Percentiles rank a stretch among this genome's conserved stretches.
Evolutionary conservation across 208 protist genomes (phyloP).

Genomic region (Angomonas ambiguus): DNA sequence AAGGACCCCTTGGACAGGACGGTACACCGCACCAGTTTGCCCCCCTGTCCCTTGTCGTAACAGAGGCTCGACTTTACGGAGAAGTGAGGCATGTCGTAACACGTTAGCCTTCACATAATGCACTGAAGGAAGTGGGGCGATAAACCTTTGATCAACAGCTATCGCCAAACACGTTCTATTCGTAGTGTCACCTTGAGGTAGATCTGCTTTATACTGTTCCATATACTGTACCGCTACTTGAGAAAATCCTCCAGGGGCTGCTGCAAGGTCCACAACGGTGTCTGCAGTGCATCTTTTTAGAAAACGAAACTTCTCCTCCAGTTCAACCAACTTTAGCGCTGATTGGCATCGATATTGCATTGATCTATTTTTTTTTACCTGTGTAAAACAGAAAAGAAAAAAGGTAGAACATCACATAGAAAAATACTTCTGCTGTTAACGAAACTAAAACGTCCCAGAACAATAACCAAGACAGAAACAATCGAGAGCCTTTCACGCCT

Average conservation of each 20-base stretch:
- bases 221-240: conserved; percentile 64
- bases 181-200: background rate
- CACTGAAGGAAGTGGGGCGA: conserved; percentile 37
- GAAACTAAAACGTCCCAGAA: background rate
- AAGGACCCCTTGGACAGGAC: conserved; percentile 39
- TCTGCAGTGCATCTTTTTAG: conserved; percentile 20
- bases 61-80: conserved; percentile 15
- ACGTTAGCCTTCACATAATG: conserved; percentile 39
- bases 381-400: conserved; percentile 8
- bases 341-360: conserved; percentile 54
- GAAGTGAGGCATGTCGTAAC: conserved; percentile 30
- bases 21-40: background rate
- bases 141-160: conserved; percentile 49
- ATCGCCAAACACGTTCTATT: conserved; percentile 65
- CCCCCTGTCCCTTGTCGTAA: background rate
- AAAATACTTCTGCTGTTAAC: conserved; percentile 5
- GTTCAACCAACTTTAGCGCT: conserved; percentile 55
- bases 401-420: conserved; percentile 8
- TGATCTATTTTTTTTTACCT: no score
- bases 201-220: background rate
- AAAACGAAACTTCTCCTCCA: conserved; percentile 41
- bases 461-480: background rate
- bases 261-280: conserved; percentile 67
- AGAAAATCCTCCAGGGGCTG: conserved; percentile 65
- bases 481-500: background rate